phyloP scores from a whole-genome alignment of 352 stramenopile genomes.

The Phytopythium helicoides region DNA sequence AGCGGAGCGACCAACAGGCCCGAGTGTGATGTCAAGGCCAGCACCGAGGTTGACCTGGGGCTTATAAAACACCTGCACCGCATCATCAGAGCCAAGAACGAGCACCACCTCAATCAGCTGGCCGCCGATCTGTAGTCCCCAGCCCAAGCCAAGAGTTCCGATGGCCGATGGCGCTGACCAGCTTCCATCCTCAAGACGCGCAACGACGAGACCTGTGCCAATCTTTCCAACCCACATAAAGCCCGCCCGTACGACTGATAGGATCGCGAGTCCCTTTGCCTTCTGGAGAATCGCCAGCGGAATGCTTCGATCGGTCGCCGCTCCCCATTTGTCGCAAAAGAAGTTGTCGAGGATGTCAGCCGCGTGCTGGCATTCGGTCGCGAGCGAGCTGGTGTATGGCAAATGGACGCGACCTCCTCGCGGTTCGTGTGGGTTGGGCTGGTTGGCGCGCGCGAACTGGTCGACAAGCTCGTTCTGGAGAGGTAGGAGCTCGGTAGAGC shows the following conservation, averaged over 20 bases:
- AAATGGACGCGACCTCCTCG: slow-evolving; percentile 34
- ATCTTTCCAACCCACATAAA: slow-evolving; percentile 64
- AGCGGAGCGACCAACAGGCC: slow-evolving; percentile 75
- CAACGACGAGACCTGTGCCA: slow-evolving; percentile 78
- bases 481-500: slow-evolving; percentile 37
- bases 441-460: slow-evolving; percentile 37
- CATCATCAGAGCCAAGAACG: slow-evolving; percentile 83
- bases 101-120: slow-evolving; percentile 92
- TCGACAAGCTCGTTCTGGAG: slow-evolving; percentile 49
- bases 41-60: slow-evolving; percentile 83
- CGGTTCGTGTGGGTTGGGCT: slow-evolving; percentile 43
- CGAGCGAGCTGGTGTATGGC: slow-evolving; percentile 49
- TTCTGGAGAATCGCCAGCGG: slow-evolving; percentile 50
- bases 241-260: slow-evolving; percentile 49
- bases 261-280: slow-evolving; percentile 49
- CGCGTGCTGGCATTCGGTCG: slow-evolving; percentile 60
- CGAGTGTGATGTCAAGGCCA: slow-evolving; percentile 82
- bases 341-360: slow-evolving; percentile 72
- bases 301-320: slow-evolving; percentile 38
- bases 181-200: slow-evolving; percentile 53
- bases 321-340: slow-evolving; percentile 52
- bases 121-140: slow-evolving; percentile 82
- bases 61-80: slow-evolving; percentile 85
- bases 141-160: slow-evolving; percentile 70
- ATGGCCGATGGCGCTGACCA: slow-evolving; percentile 91